Base-by-base conservation (phyloP, 2,329 filamentous ascomycete species). In the Fusarium sp. region DNA sequence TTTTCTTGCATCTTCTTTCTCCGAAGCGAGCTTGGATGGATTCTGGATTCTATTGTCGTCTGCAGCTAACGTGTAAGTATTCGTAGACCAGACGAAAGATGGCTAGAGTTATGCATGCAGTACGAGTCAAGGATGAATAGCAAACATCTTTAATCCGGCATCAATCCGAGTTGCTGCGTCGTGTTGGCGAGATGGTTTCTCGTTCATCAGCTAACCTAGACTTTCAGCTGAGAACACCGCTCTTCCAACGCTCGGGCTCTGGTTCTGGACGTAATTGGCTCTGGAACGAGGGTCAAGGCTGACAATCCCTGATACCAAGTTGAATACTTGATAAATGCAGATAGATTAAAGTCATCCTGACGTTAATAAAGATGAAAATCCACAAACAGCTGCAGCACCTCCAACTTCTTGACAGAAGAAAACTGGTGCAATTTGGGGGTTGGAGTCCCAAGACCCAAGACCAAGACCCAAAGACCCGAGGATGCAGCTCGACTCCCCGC, bases 401-500 rank as follows among this genome's bases (percentile, higher is more conserved):
- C 51, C 20, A 55, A 33, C 9, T 8, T 2, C n/a, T 11, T 31
- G 13, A 9, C 13, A 49, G 7, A 31, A 8, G 27, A 51, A 29
- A 29, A 20, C 13, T 6, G n/a, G 50, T 33, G 46, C 38, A 51
- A 58, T 50, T 14, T 49, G 36, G 59, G 40, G 38, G 4, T 49
- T 57, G 54, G 55, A 61, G 53, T 25, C 29, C 27, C 29, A 31
- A 31, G 10, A 11, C 10, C 29, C 29, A 11, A 31, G 29, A 6
- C 29, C 29, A 11, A 31, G 10, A 31, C 10, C n/a, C 40, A 20
- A 20, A 54, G 50, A 44, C 50, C 58, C 16, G 29, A 46, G 40
- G 40, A 36, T 31, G 27, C 51, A 34, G 42, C 7, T 27, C 16
- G 16, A 56, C 60, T 62, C 67, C 67, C 67, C 64, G 62, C 65